These are phyloP conservation scores for Populus trichocarpa DNA, from an alignment of 441 rosid genomes.

Conservation along the genomic window DNA sequence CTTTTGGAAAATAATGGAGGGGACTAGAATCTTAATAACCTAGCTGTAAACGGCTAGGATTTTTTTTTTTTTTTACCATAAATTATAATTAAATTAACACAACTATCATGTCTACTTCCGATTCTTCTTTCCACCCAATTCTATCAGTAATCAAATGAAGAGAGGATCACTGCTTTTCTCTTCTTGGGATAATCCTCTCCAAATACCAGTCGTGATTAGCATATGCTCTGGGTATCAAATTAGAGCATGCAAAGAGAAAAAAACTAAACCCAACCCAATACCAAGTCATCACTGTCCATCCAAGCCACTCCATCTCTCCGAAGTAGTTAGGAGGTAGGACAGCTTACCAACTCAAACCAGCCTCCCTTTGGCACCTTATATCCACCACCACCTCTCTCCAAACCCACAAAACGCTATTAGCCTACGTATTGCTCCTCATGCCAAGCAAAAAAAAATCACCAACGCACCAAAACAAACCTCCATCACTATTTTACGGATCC, in stretches of 20 bases:
- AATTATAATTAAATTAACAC: too few species aligned
- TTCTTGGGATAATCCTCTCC: conserved; percentile 60
- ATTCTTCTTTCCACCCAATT: too few species aligned
- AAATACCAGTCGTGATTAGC: conserved; percentile 64
- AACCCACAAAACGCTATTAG: conserved; percentile 50
- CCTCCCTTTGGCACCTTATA: conserved; percentile 48
- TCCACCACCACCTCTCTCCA: conserved; percentile 57
- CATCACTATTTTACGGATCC: conserved; percentile 29
- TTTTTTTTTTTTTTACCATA: too few species aligned
- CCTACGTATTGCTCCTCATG: conserved; percentile 54
- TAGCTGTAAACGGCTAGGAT: too few species aligned
- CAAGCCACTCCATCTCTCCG: conserved; percentile 88
- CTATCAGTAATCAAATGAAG: background rate
- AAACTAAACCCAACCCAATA: conserved; percentile 74
- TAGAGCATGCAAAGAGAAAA: conserved; percentile 65
- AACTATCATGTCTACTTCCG: too few species aligned
- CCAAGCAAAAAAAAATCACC: conserved; percentile 46
- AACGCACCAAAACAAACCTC: conserved; percentile 38
- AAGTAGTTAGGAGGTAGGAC: conserved; percentile 86
- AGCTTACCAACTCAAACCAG: conserved; percentile 66
- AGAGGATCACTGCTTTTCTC: conserved; percentile 70
- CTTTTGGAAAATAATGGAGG: too few species aligned
- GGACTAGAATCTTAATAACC: too few species aligned
- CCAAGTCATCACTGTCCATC: conserved; percentile 84
- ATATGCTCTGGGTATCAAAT: conserved; percentile 68